These are phyloP conservation scores for Nymphaea colorata DNA, from an alignment of 164 flowering plant genomes.

Conservation along the genomic window DNA sequence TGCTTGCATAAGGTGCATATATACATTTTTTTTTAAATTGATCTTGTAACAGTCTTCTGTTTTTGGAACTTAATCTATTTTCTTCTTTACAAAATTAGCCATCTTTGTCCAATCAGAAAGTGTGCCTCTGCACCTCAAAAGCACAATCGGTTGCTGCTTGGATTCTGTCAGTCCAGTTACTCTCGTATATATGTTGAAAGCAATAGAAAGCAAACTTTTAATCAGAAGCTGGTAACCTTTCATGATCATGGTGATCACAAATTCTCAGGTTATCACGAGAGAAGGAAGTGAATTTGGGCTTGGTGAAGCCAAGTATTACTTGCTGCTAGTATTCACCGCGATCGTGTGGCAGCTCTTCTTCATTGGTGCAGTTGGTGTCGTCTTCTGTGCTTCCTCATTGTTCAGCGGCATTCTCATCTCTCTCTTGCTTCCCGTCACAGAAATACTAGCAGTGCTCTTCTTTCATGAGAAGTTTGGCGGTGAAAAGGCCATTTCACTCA, in stretches of 20 bases:
- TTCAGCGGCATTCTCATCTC: conserved; percentile 34
- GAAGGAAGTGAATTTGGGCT: conserved; percentile 37
- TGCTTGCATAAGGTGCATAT: too few relatives aligned
- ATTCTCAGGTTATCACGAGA: conserved; percentile 34
- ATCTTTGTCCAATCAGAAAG: too few relatives aligned
- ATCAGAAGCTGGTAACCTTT: too few relatives aligned
- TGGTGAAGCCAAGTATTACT: conserved; percentile 35
- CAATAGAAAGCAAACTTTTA: too few relatives aligned
- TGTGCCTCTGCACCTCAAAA: too few relatives aligned
- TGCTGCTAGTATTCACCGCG: conserved; percentile 22
- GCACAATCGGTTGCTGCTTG: too few relatives aligned
- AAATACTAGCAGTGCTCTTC: conserved; percentile 26
- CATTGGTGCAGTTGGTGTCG: conserved; percentile 42
- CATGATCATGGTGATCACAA: background rate
- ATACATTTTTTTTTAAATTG: too few relatives aligned
- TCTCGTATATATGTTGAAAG: too few relatives aligned
- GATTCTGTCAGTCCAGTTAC: too few relatives aligned
- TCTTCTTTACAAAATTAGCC: too few relatives aligned
- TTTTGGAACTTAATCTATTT: too few relatives aligned
- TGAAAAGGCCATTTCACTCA: conserved; percentile 15
- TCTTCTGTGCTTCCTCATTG: conserved; percentile 40
- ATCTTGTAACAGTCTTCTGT: too few relatives aligned
- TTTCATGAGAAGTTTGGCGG: conserved; percentile 13
- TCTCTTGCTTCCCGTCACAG: conserved; percentile 32
- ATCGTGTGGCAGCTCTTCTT: conserved; percentile 39